These are phyloP conservation scores for Botrytis fabae DNA, from an alignment of 2,329 filamentous ascomycete species.

Conservation along the genomic window DNA sequence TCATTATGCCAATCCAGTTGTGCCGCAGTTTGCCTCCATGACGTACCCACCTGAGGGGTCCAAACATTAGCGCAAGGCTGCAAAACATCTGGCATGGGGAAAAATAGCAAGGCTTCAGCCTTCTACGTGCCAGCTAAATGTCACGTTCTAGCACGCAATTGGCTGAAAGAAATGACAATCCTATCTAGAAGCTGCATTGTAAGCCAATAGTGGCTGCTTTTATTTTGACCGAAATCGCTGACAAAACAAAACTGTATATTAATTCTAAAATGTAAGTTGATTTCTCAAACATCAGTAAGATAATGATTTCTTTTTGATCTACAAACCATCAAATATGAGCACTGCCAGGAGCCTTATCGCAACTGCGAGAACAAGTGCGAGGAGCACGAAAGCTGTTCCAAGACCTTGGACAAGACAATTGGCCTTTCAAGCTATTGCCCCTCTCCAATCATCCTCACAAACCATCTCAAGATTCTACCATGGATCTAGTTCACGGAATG, in stretches of 20 bases:
- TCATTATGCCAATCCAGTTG: not conserved
- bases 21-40: not conserved
- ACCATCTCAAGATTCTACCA: slow-evolving; percentile 33
- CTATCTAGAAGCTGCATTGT: slow-evolving; percentile 1
- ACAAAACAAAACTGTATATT: slow-evolving; percentile 24
- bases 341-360: slow-evolving; percentile 31
- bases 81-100: not conserved
- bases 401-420: slow-evolving; percentile 29
- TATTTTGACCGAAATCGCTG: slow-evolving; percentile 22
- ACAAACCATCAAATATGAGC: slow-evolving; percentile 31
- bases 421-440: slow-evolving; percentile 23
- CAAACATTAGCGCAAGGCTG: not conserved
- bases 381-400: slow-evolving; percentile 23
- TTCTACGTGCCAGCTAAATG: not conserved
- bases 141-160: slow-evolving; percentile 30
- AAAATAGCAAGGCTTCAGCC: not conserved
- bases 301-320: not conserved
- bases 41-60: not conserved
- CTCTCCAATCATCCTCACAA: slow-evolving; percentile 13
- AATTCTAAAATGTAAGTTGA: slow-evolving; percentile 7
- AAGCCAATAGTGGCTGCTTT: not conserved
- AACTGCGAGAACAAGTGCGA: slow-evolving; percentile 30
- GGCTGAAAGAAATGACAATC: slow-evolving; percentile 6
- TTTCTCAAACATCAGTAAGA: not conserved
- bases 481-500: slow-evolving; percentile 28